These are phyloP conservation scores for Tricharina praecox DNA, from an alignment of 495 filamentous ascomycete species.

Conservation along the genomic window DNA sequence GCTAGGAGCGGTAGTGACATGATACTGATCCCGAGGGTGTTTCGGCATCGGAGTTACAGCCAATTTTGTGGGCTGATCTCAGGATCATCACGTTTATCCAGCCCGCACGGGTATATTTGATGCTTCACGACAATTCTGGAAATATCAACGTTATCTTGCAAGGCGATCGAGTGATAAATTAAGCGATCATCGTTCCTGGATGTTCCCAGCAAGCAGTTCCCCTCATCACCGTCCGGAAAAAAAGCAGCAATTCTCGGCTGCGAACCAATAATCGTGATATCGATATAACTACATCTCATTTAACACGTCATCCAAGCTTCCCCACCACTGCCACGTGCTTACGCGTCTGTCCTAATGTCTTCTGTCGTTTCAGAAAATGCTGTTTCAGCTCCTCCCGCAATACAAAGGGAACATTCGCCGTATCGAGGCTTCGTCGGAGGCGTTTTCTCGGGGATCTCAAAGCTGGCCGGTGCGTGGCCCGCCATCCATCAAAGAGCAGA, in stretches of 20 bases:
- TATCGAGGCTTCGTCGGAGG: constrained; percentile 94
- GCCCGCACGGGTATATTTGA: no score
- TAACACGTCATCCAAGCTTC: no score
- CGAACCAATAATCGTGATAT: no score
- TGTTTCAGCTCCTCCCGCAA: neutral
- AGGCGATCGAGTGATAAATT: no score
- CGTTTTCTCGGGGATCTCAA: constrained; percentile 82
- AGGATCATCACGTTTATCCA: no score
- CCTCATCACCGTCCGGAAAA: neutral
- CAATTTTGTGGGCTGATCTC: neutral
- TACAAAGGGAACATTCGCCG: constrained; percentile 15
- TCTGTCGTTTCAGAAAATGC: no score
- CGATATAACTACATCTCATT: no score
- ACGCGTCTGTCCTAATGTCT: neutral
- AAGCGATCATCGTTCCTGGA: no score
- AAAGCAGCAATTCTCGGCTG: neutral
- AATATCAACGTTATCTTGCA: neutral
- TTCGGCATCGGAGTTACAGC: neutral
- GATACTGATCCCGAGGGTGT: neutral
- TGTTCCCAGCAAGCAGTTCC: neutral
- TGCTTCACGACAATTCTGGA: no score
- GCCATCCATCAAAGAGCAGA: neutral
- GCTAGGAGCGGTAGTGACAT: neutral
- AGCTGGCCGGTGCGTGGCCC: constrained; percentile 49
- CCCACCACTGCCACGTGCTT: neutral